These are phyloP conservation scores for Immersiporthe knoxdaviesiana DNA, from an alignment of 2,329 filamentous ascomycete genomes.

Conservation along the genomic window DNA sequence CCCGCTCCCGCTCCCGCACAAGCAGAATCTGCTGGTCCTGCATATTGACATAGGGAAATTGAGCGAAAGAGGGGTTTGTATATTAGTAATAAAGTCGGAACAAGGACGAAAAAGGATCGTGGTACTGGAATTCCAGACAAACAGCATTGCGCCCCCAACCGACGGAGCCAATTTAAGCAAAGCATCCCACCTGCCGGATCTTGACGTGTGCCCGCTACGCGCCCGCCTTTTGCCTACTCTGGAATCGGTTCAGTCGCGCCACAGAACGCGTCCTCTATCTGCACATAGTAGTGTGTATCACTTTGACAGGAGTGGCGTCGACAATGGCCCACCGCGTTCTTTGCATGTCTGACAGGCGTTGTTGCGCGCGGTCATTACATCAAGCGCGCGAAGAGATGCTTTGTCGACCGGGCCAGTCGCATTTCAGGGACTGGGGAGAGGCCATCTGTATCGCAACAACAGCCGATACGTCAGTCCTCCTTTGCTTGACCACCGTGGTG, in stretches of 20 bases:
- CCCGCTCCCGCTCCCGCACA: neutral
- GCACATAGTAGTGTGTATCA: neutral
- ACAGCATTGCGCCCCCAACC: neutral
- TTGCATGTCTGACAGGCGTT: neutral
- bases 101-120: neutral
- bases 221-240: neutral
- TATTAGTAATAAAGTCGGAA: neutral
- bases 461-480: neutral
- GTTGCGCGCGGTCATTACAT: neutral
- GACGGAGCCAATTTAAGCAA: neutral
- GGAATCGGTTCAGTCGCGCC: constrained; percentile 1
- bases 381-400: neutral
- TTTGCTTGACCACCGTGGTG: neutral
- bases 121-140: neutral
- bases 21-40: neutral
- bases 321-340: neutral
- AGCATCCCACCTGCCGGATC: constrained; percentile 3
- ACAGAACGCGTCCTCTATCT: neutral
- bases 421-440: neutral
- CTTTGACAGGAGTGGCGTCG: neutral
- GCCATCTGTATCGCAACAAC: neutral
- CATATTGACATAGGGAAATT: neutral
- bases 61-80: neutral
- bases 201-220: neutral
- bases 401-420: neutral